Percentiles rank a stretch among this genome's conserved stretches.
Conservation (phyloP, 2,329 filamentous ascomycete species). For the Xylaria digitata region DNA sequence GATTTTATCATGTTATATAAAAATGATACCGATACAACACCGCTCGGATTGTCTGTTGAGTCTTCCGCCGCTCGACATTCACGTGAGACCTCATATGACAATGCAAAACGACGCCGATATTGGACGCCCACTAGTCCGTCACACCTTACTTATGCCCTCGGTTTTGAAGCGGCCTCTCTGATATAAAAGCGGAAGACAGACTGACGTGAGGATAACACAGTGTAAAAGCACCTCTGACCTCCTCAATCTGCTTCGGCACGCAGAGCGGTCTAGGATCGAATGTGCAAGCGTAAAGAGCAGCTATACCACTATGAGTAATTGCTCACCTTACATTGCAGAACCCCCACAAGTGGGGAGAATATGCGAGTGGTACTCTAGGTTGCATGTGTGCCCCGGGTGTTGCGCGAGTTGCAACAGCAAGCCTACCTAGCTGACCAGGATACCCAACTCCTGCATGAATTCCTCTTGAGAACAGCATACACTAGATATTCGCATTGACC, state of each 20-base stretch:
- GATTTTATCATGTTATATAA: slow-evolving; percentile 4
- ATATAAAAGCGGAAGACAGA: not conserved
- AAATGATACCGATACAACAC: not conserved
- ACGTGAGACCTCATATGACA: too few species aligned
- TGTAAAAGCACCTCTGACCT: not conserved
- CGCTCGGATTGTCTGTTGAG: not conserved
- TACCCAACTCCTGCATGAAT: slow-evolving; percentile 7
- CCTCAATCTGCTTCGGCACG: not conserved
- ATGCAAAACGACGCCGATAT: too few species aligned
- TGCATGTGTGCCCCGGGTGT: not conserved
- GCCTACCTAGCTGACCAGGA: not conserved
- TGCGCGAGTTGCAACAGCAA: not conserved
- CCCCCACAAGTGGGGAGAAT: not conserved
- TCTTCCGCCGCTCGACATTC: not conserved
- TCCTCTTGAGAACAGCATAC: not conserved
- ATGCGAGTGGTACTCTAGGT: not conserved
- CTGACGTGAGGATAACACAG: not conserved
- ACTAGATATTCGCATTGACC: not conserved
- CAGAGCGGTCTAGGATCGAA: not conserved
- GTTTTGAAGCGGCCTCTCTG: not conserved
- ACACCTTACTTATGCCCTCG: not conserved
- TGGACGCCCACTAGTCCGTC: not conserved
- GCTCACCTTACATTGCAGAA: not conserved
- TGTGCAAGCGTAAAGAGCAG: not conserved
- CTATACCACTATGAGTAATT: not conserved